Conservation (phyloP, 768 basidiomycete genomes). For the Lactarius deliciosus region DNA sequence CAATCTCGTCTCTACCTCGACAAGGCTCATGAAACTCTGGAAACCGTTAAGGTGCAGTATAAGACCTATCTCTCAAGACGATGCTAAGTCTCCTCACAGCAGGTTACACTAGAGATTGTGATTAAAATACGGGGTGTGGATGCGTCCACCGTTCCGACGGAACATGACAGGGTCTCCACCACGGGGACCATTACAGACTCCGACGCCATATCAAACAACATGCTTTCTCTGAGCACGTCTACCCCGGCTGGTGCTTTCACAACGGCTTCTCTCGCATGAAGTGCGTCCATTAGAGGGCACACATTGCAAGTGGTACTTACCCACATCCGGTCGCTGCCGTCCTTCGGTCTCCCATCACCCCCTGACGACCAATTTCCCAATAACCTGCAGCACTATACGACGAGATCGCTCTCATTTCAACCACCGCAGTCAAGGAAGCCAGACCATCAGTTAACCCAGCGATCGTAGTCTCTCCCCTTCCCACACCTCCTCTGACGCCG, state of each 20-base stretch:
- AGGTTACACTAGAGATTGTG: background rate
- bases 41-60: background rate
- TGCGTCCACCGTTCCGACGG: background rate
- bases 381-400: background rate
- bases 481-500: conserved; percentile 6
- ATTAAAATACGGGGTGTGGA: background rate
- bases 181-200: background rate
- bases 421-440: background rate
- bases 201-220: background rate
- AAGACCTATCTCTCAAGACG: background rate
- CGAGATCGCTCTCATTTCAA: background rate
- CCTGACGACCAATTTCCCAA: background rate
- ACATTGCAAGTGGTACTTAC: background rate
- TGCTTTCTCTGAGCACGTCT: background rate
- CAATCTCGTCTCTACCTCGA: conserved; percentile 15
- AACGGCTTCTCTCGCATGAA: background rate
- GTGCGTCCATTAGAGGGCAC: background rate
- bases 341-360: background rate
- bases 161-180: background rate
- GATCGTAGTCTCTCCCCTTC: background rate
- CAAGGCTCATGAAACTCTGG: conserved; percentile 5
- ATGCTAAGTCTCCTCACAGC: background rate
- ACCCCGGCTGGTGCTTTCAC: background rate
- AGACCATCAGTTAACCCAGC: background rate
- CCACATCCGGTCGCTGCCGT: background rate